A percentile compares a stretch with the other conserved stretches of the same genome.
These are phyloP conservation scores for Chlamydomonas incerta DNA, from an alignment of 139 green algal genomes.

Conservation along the genomic window DNA sequence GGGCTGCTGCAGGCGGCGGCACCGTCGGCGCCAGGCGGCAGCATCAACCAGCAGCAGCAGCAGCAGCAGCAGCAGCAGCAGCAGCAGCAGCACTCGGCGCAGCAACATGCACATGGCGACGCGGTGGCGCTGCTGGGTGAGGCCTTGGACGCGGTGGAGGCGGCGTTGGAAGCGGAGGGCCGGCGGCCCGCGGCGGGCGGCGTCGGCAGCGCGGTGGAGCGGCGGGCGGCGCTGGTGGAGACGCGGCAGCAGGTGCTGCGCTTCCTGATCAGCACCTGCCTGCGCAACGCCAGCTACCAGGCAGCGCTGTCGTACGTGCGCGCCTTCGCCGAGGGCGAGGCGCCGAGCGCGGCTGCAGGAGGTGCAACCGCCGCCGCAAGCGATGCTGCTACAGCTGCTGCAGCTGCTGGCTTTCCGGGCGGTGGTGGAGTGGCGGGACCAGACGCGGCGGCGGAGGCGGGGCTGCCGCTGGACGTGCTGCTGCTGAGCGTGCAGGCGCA, in stretches of 20 bases:
- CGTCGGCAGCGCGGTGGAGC: not conserved
- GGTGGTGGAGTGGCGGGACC: not conserved
- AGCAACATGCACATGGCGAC: not conserved
- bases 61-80: not conserved
- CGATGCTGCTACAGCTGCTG: no score
- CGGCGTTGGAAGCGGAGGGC: not conserved
- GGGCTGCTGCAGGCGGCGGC: no score
- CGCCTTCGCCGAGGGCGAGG: not conserved
- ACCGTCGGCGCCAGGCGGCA: no score
- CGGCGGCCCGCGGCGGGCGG: not conserved
- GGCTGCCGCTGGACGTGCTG: slow-evolving; percentile 18
- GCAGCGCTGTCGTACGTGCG: slow-evolving; percentile 10
- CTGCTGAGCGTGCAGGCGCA: slow-evolving; percentile 9
- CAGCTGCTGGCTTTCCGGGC: no score
- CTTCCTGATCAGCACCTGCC: not conserved
- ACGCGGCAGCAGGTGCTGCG: not conserved
- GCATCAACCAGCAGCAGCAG: not conserved
- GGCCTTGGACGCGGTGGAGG: not conserved
- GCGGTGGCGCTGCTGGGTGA: not conserved
- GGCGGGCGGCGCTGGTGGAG: not conserved
- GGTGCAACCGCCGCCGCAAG: no score
- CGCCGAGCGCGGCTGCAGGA: no score
- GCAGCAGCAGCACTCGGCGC: slow-evolving; percentile 9
- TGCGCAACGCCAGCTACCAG: not conserved
- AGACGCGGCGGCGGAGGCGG: not conserved